These are phyloP conservation scores for Dictyostelium capitatum DNA, from an alignment of 78 protist genomes.

Conservation along the genomic window DNA sequence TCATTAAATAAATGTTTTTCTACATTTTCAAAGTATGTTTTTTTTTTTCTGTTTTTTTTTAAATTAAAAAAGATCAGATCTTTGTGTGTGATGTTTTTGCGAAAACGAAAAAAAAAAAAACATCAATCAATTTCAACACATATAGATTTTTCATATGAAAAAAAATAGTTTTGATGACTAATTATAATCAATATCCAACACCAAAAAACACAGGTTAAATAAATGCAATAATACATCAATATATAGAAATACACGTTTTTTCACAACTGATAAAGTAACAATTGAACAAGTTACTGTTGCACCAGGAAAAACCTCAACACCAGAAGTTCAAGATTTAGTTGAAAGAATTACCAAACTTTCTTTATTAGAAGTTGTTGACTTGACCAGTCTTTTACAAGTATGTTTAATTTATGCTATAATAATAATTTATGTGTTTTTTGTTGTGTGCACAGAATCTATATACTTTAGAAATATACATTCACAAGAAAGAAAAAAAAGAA, in stretches of 20 bases:
- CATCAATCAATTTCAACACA: background rate
- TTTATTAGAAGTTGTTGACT: slow-evolving; percentile 19
- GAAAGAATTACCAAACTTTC: slow-evolving; percentile 27
- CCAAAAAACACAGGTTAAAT: background rate
- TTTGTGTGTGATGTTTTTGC: no score
- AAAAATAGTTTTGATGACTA: background rate
- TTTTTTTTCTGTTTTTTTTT: background rate
- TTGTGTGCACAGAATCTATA: no score
- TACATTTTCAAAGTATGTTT: slow-evolving; percentile 9
- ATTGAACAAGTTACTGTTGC: background rate
- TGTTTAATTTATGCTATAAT: background rate
- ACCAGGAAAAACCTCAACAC: background rate
- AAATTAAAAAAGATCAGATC: background rate
- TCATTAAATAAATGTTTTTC: slow-evolving; percentile 25
- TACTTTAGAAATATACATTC: no score
- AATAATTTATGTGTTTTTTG: no score
- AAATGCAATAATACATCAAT: background rate
- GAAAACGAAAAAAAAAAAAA: no score
- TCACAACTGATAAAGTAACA: background rate
- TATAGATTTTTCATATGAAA: background rate
- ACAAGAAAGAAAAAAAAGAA: background rate
- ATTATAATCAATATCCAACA: no score
- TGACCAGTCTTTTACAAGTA: slow-evolving; percentile 39
- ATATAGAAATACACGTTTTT: background rate
- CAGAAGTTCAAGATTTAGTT: slow-evolving; percentile 32